Evolutionary conservation across 352 stramenopile species (phyloP).

Genomic region (Phytophthora quininea): DNA sequence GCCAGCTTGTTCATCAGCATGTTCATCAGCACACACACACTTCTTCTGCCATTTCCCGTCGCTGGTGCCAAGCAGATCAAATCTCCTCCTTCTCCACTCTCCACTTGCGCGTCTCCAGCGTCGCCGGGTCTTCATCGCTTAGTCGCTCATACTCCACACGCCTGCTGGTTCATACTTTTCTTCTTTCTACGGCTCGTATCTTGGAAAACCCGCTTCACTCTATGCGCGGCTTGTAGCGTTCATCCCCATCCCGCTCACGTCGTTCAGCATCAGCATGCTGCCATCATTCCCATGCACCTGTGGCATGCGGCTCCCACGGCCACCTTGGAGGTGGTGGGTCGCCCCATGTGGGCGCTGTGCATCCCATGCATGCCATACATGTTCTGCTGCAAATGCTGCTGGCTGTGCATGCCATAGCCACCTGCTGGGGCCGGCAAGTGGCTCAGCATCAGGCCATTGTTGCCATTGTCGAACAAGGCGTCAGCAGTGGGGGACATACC

Average conservation of each 20-base stretch:
- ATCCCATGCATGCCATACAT: conserved; percentile 42
- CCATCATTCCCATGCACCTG: conserved; percentile 36
- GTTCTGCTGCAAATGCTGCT: conserved; percentile 39
- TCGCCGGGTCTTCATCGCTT: conserved; percentile 24
- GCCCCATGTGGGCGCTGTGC: conserved; percentile 20
- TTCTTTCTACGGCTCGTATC: neutral
- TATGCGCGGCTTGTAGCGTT: conserved; percentile 59
- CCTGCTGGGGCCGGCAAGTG: conserved; percentile 32
- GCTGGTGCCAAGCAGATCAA: neutral
- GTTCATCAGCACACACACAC: conserved; percentile 16
- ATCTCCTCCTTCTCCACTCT: conserved; percentile 2
- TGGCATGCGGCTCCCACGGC: conserved; percentile 31
- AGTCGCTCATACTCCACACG: conserved; percentile 35
- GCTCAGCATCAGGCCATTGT: conserved; percentile 38
- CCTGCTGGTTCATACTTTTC: conserved; percentile 42
- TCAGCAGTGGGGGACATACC: conserved; percentile 47
- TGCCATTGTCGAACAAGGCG: conserved; percentile 35
- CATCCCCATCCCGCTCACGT: conserved; percentile 51
- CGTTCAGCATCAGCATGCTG: conserved; percentile 44
- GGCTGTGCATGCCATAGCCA: conserved; percentile 35
- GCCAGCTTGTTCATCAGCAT: neutral
- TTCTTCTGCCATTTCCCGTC: neutral
- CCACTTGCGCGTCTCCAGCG: conserved; percentile 32
- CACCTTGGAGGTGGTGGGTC: conserved; percentile 29
- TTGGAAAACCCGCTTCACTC: conserved; percentile 1